phyloP scores from a whole-genome alignment of 805 yeast genomes.

The Cephaloascus fragrans region DNA sequence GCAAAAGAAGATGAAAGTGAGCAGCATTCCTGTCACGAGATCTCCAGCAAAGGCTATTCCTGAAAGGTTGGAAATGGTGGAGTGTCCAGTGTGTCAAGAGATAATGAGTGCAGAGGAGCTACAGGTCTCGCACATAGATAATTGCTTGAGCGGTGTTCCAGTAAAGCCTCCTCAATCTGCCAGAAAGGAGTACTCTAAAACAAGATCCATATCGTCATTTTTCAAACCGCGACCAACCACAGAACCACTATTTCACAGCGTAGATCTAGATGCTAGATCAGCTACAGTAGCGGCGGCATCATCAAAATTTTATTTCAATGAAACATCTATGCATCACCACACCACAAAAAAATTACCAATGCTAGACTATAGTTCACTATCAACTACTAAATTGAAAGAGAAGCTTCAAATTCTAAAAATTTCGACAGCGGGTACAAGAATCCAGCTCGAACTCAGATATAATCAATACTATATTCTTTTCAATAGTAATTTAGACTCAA shows the following conservation, averaged over 20 bases:
- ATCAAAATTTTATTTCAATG: slow-evolving; percentile 21
- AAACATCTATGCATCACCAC: slow-evolving; percentile 14
- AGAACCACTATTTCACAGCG: no score
- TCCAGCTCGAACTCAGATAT: slow-evolving; percentile 58
- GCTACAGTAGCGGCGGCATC: no score
- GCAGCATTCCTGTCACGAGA: no score
- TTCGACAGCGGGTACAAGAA: slow-evolving; percentile 53
- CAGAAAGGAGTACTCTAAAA: slow-evolving; percentile 1
- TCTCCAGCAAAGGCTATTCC: slow-evolving; percentile 6
- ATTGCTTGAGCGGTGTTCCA: slow-evolving; percentile 36
- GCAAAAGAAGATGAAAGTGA: no score
- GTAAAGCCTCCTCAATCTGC: neutral
- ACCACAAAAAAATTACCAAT: slow-evolving; percentile 42
- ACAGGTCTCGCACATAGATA: slow-evolving; percentile 53
- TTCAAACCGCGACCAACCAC: slow-evolving; percentile 1
- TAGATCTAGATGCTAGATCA: no score
- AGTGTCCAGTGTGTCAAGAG: slow-evolving; percentile 61
- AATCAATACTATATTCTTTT: slow-evolving; percentile 67
- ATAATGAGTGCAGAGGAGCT: slow-evolving; percentile 44
- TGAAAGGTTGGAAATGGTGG: slow-evolving; percentile 22
- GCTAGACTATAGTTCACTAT: slow-evolving; percentile 51
- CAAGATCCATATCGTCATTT: slow-evolving; percentile 2
- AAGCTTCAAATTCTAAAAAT: slow-evolving; percentile 46
- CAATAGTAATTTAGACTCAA: slow-evolving; percentile 75
- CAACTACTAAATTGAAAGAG: slow-evolving; percentile 50